phyloP scores from a whole-genome alignment of 2,329 filamentous ascomycete genomes.

The Setomelanomma holmii region DNA sequence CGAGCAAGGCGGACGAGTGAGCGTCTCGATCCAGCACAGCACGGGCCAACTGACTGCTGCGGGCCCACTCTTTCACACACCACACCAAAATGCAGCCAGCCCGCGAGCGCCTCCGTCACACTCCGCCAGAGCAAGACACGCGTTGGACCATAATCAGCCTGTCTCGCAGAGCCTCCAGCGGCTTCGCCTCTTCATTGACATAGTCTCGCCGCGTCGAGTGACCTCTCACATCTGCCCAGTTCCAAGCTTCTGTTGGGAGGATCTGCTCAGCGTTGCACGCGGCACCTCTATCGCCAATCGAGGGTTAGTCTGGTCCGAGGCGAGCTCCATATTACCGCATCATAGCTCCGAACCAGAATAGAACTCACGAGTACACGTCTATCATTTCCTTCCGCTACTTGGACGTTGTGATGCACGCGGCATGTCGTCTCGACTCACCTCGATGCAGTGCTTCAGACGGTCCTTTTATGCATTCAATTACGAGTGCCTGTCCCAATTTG shows the following conservation, averaged over 20 bases:
- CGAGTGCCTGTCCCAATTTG: no score
- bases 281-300: conserved; percentile 15
- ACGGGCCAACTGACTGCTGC: no score
- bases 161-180: conserved; percentile 7
- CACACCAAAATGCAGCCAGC: conserved; percentile 8
- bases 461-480: no score
- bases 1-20: neutral
- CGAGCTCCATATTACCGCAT: conserved; percentile 21
- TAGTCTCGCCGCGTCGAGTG: neutral
- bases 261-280: conserved; percentile 13
- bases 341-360: conserved; percentile 15
- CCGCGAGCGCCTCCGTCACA: neutral
- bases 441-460: no score
- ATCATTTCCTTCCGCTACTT: neutral
- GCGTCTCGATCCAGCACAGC: neutral
- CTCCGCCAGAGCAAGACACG: neutral
- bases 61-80: no score
- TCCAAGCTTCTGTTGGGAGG: conserved; percentile 14
- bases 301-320: conserved; percentile 15
- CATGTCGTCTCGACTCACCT: conserved; percentile 1
- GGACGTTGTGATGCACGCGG: neutral
- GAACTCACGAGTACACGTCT: neutral
- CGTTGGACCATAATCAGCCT: conserved; percentile 3
- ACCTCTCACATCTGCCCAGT: conserved; percentile 2
- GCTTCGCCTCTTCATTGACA: neutral